A percentile compares a stretch with the other conserved stretches of the same genome.
Evolutionary conservation across 2,329 filamentous ascomycete species (phyloP).

Genomic region (Aureobasidium sp.): DNA sequence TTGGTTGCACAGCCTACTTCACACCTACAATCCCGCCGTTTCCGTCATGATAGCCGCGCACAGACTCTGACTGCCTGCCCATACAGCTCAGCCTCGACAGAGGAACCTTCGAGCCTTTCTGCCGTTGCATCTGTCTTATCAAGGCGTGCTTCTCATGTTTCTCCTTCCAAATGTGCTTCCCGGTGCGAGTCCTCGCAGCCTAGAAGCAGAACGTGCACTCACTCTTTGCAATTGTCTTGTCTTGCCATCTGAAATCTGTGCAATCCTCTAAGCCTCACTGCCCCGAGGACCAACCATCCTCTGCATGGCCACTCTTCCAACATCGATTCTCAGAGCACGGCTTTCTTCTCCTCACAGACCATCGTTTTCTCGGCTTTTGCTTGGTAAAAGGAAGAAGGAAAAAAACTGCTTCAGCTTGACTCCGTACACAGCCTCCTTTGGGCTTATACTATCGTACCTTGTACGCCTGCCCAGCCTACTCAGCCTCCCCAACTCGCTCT

Average conservation of each 20-base stretch:
- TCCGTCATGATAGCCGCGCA: not conserved
- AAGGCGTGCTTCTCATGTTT: not conserved
- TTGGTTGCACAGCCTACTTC: not conserved
- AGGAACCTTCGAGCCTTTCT: not conserved
- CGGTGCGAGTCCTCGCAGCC: not conserved
- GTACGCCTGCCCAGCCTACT: too few species aligned
- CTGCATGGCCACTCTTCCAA: not conserved
- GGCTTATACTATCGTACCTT: too few species aligned
- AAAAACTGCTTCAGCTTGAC: too few species aligned
- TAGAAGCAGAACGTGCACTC: too few species aligned
- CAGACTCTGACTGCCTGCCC: not conserved
- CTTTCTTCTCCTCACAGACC: slow-evolving; percentile 3
- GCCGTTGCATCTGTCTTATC: not conserved
- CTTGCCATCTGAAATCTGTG: not conserved
- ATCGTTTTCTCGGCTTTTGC: not conserved
- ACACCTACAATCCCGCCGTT: not conserved
- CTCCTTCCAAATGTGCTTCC: not conserved
- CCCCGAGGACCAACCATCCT: not conserved
- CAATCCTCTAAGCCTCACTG: slow-evolving; percentile 4
- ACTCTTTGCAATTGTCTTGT: too few species aligned
- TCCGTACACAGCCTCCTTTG: too few species aligned
- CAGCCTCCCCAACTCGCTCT: too few species aligned
- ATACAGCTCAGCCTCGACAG: not conserved
- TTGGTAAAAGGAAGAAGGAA: not conserved
- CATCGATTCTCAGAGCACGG: not conserved